Percentiles rank a stretch among this genome's conserved stretches.
phyloP scores from a whole-genome alignment of 2,329 filamentous ascomycete genomes.

The Fusarium robinianum region DNA sequence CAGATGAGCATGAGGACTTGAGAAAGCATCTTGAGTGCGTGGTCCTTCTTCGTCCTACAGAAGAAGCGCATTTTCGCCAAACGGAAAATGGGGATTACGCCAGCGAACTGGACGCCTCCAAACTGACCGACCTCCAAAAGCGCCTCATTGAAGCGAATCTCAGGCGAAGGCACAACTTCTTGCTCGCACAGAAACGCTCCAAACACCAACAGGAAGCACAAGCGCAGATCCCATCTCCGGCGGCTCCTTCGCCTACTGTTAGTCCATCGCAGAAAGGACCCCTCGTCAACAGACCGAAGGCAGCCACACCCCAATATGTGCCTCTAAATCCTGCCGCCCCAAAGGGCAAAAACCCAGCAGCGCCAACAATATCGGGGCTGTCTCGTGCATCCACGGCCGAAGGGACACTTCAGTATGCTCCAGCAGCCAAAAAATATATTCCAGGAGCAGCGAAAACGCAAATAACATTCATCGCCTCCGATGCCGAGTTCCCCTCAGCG shows the following conservation, averaged over 20 bases:
- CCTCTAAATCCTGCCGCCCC: too few relatives aligned
- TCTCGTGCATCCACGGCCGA: too few relatives aligned
- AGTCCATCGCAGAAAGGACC: neutral
- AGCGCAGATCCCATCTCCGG: too few relatives aligned
- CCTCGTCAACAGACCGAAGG: too few relatives aligned
- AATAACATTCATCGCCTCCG: neutral
- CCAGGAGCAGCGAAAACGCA: too few relatives aligned
- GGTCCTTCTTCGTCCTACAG: neutral
- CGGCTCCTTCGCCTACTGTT: too few relatives aligned
- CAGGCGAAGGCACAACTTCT: constrained; percentile 1
- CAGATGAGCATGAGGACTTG: neutral
- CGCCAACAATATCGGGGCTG: too few relatives aligned
- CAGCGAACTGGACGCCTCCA: neutral
- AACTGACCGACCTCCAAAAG: neutral
- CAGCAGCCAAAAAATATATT: too few relatives aligned
- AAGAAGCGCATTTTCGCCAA: neutral
- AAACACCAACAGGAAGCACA: neutral
- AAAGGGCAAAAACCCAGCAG: too few relatives aligned
- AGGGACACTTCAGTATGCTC: too few relatives aligned
- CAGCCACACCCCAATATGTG: too few relatives aligned
- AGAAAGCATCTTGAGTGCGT: constrained; percentile 1
- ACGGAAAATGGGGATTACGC: neutral
- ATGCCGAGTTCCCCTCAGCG: constrained; percentile 1
- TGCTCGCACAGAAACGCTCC: constrained; percentile 7
- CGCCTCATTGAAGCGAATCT: constrained; percentile 10